Percentiles rank a stretch among this genome's conserved stretches.
These are phyloP conservation scores for Didymella arachidicola DNA, from an alignment of 2,329 filamentous ascomycete genomes.

Conservation along the genomic window DNA sequence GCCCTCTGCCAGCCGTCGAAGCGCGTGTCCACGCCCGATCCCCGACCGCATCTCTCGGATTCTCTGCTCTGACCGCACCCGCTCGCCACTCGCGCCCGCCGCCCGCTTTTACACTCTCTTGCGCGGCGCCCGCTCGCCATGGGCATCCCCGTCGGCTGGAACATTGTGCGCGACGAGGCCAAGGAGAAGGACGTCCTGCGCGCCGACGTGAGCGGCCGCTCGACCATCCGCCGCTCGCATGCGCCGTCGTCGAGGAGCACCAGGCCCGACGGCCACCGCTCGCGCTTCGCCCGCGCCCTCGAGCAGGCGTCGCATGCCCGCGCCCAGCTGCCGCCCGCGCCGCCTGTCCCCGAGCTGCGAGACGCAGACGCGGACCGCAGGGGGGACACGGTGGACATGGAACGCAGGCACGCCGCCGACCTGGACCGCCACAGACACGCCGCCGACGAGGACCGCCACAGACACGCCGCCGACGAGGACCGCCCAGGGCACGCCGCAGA, in stretches of 20 bases:
- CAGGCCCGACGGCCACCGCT: slow-evolving; percentile 17
- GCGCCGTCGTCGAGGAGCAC: slow-evolving; percentile 32
- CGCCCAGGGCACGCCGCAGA: too few species aligned
- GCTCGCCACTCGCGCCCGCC: slow-evolving; percentile 18
- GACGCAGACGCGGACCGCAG: background rate
- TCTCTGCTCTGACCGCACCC: slow-evolving; percentile 17
- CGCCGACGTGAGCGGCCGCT: slow-evolving; percentile 63
- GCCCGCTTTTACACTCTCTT: slow-evolving; percentile 23
- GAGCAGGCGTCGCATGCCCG: slow-evolving; percentile 30
- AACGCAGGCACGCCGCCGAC: too few species aligned
- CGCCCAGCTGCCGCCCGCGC: slow-evolving; percentile 39
- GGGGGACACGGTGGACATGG: too few species aligned
- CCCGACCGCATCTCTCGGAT: slow-evolving; percentile 13
- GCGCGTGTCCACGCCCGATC: slow-evolving; percentile 30
- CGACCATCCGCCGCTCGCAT: slow-evolving; percentile 65
- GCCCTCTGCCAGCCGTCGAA: background rate
- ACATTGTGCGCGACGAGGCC: slow-evolving; percentile 60
- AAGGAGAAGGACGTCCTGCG: slow-evolving; percentile 56
- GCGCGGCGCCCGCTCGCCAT: slow-evolving; percentile 41
- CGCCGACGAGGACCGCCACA: too few species aligned
- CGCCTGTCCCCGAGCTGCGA: slow-evolving; percentile 45
- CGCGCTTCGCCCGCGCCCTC: slow-evolving; percentile 22
- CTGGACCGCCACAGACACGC: too few species aligned
- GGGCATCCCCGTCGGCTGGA: slow-evolving; percentile 59
- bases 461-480: background rate